Evolutionary conservation across 179 eudicot species (phyloP).

Genomic region (Beta lomatogona): DNA sequence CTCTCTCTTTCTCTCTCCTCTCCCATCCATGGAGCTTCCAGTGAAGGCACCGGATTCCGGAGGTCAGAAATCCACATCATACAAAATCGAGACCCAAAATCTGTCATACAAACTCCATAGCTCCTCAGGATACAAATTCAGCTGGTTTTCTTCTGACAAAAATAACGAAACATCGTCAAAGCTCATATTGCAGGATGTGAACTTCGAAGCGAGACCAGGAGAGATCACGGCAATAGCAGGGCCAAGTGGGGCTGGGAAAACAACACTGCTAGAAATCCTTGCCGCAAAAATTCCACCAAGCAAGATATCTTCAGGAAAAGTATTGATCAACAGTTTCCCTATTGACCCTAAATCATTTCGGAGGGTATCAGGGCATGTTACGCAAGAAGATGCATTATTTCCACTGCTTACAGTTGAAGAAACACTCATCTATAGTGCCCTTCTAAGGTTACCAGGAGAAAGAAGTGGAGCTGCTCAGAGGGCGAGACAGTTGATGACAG

Average conservation of each 20-base stretch:
- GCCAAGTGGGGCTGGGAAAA: constrained; percentile 91
- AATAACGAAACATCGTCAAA: constrained; percentile 30
- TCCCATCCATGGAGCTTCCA: constrained; percentile 61
- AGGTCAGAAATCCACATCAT: constrained; percentile 38
- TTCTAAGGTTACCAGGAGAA: constrained; percentile 52
- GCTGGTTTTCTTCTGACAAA: constrained; percentile 26
- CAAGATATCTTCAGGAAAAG: constrained; percentile 48
- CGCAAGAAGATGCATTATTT: constrained; percentile 77
- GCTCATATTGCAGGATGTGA: constrained; percentile 57
- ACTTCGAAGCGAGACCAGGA: constrained; percentile 63
- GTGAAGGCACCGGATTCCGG: constrained; percentile 39
- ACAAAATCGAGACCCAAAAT: constrained; percentile 54
- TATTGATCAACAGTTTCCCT: constrained; percentile 52
- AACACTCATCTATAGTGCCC: constrained; percentile 76
- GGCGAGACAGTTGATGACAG: constrained; percentile 56
- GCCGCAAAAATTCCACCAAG: constrained; percentile 53
- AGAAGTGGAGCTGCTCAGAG: constrained; percentile 38
- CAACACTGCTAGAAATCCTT: constrained; percentile 70
- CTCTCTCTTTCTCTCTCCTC: constrained; percentile 2
- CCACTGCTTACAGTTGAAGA: constrained; percentile 86
- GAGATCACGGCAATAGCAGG: constrained; percentile 89
- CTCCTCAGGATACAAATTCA: constrained; percentile 34
- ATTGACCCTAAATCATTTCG: constrained; percentile 40
- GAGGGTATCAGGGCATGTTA: constrained; percentile 70
- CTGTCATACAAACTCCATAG: constrained; percentile 43